A percentile compares a stretch with the other conserved stretches of the same genome.
phyloP scores from a whole-genome alignment of 2,329 filamentous ascomycete species.

The Epichloe uncinata region DNA sequence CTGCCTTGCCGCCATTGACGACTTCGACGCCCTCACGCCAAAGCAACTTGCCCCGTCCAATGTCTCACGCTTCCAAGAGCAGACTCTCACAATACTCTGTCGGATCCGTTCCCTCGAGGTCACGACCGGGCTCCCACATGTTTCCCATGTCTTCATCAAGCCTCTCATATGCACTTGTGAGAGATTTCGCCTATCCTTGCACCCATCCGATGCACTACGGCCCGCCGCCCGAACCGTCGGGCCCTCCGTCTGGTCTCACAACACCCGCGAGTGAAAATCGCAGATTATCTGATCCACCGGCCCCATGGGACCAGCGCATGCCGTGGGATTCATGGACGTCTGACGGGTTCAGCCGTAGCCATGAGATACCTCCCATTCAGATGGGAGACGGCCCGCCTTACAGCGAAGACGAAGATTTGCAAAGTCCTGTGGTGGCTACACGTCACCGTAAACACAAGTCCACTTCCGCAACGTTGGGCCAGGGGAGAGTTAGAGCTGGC shows the following conservation, averaged over 20 bases:
- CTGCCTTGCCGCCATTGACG: conserved; percentile 42
- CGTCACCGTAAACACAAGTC: conserved; percentile 80
- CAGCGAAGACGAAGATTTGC: conserved; percentile 89
- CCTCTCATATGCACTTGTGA: conserved; percentile 75
- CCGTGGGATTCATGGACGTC: conserved; percentile 44
- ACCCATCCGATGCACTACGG: conserved; percentile 87
- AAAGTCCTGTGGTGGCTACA: conserved; percentile 77
- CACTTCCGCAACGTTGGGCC: conserved; percentile 35
- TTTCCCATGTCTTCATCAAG: conserved; percentile 78
- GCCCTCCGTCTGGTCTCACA: conserved; percentile 63
- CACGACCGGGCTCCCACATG: conserved; percentile 66
- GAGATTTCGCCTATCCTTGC: conserved; percentile 85
- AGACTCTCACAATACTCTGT: conserved; percentile 75
- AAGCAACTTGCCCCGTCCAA: conserved; percentile 48
- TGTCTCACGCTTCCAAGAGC: conserved; percentile 67
- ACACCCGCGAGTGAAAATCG: conserved; percentile 72
- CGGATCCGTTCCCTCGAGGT: conserved; percentile 53
- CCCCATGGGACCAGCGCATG: conserved; percentile 58
- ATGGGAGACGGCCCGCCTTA: conserved; percentile 85
- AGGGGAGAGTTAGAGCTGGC: conserved; percentile 31
- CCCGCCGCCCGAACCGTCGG: conserved; percentile 61
- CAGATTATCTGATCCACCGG: conserved; percentile 70
- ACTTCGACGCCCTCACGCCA: conserved; percentile 45
- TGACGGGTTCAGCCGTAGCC: conserved; percentile 43
- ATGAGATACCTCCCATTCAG: conserved; percentile 68